These are phyloP conservation scores for Eutrema japonicum DNA, from an alignment of 345 rosid genomes.

Conservation along the genomic window DNA sequence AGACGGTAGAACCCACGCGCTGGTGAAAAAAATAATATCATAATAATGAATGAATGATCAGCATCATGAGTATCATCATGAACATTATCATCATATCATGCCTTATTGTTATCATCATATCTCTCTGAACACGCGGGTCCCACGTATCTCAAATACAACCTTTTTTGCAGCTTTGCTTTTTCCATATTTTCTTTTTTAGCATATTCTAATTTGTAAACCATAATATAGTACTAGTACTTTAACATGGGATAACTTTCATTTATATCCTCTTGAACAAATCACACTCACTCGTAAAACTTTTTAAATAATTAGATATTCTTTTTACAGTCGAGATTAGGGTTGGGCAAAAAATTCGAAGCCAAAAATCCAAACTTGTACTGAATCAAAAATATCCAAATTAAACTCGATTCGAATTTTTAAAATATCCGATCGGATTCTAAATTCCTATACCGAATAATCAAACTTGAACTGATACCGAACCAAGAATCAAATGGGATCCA, in stretches of 20 bases:
- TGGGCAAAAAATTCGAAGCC: too few species aligned
- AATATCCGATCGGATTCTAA: too few species aligned
- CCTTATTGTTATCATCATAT: constrained; percentile 42
- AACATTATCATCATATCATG: constrained; percentile 39
- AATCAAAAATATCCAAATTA: too few species aligned
- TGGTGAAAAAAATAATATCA: constrained; percentile 11
- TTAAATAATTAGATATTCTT: not conserved
- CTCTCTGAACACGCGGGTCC: constrained; percentile 31
- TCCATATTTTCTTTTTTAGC: not conserved
- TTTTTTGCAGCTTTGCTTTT: constrained; percentile 34
- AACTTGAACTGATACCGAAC: too few species aligned
- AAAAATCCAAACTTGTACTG: too few species aligned
- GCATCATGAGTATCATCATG: constrained; percentile 15
- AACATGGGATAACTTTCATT: not conserved
- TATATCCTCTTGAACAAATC: not conserved
- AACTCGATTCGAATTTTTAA: too few species aligned
- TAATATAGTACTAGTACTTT: not conserved
- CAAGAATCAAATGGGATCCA: too few species aligned
- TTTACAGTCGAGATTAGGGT: not conserved
- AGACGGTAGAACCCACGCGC: constrained; percentile 41
- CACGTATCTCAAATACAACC: constrained; percentile 26
- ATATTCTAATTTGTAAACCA: not conserved
- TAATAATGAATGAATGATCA: constrained; percentile 39
- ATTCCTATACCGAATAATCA: too few species aligned
- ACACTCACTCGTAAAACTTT: not conserved